phyloP scores from a whole-genome alignment of 1,284 basidiomycete genomes.

The Ustilago curta region DNA sequence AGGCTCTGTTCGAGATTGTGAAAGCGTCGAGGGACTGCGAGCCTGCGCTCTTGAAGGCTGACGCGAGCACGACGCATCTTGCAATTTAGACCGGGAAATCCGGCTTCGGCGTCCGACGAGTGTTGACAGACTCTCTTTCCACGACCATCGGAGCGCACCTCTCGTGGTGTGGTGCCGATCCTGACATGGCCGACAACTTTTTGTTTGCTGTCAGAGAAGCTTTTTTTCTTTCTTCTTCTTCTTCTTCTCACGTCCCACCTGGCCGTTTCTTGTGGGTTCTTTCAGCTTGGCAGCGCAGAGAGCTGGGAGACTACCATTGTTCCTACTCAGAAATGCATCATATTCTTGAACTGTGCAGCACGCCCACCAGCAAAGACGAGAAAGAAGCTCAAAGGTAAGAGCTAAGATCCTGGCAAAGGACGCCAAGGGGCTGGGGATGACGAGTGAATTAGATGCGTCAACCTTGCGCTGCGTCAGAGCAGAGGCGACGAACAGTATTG shows the following conservation, averaged over 20 bases:
- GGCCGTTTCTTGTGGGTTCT: no score
- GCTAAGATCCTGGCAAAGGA: no score
- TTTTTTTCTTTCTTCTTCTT: no score
- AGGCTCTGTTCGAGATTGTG: no score
- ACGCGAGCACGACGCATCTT: slow-evolving; percentile 11
- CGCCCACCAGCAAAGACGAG: no score
- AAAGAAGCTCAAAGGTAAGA: no score
- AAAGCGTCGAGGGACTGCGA: not conserved
- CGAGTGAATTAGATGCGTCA: slow-evolving; percentile 9
- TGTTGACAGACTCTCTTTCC: slow-evolving; percentile 17
- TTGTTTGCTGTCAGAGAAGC: not conserved
- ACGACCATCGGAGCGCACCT: slow-evolving; percentile 29
- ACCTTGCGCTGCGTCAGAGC: slow-evolving; percentile 4
- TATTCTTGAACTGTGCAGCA: no score
- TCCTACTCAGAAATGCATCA: no score
- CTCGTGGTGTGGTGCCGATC: slow-evolving; percentile 10
- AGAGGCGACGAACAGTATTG: slow-evolving; percentile 28
- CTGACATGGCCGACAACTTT: slow-evolving; percentile 9
- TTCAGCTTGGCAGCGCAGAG: not conserved
- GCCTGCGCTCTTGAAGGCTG: no score
- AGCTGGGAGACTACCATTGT: not conserved
- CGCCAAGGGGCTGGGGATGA: not conserved
- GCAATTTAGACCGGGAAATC: not conserved
- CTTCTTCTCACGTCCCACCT: no score
- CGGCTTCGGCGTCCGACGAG: slow-evolving; percentile 2